These are phyloP conservation scores for Digitaria exilis DNA, from an alignment of 202 grass and related monocot species.

Conservation along the genomic window DNA sequence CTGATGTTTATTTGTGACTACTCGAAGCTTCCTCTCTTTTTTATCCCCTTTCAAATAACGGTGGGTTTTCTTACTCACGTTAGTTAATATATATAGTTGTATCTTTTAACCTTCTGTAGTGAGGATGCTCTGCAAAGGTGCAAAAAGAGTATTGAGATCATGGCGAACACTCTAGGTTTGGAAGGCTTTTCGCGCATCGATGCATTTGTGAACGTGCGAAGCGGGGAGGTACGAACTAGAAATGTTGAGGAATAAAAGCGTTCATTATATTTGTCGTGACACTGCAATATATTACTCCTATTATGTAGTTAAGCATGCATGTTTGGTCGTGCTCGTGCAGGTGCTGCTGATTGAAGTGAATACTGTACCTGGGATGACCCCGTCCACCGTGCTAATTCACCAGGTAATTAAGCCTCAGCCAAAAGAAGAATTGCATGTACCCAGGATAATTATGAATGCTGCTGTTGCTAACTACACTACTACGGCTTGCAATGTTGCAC, in stretches of 20 bases:
- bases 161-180: conserved; percentile 73
- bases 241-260: background rate
- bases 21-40: background rate
- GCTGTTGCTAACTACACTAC: too few species aligned
- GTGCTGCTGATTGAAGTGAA: conserved; percentile 91
- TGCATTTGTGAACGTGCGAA: conserved; percentile 79
- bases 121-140: conserved; percentile 69
- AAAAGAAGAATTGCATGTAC: too few species aligned
- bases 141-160: conserved; percentile 66
- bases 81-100: background rate
- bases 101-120: conserved; percentile 39
- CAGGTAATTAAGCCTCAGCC: conserved; percentile 41
- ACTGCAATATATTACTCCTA: too few species aligned
- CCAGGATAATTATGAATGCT: too few species aligned
- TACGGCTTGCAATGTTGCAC: background rate
- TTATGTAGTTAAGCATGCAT: too few species aligned
- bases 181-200: conserved; percentile 91
- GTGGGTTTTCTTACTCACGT: background rate
- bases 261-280: too few species aligned
- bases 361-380: conserved; percentile 93
- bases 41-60: background rate
- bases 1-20: conserved; percentile 4
- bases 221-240: conserved; percentile 56
- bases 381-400: conserved; percentile 91
- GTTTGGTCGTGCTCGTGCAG: conserved; percentile 49